These are phyloP conservation scores for Sclerotinia spermophila DNA, from an alignment of 2,329 filamentous ascomycete genomes.

Conservation along the genomic window DNA sequence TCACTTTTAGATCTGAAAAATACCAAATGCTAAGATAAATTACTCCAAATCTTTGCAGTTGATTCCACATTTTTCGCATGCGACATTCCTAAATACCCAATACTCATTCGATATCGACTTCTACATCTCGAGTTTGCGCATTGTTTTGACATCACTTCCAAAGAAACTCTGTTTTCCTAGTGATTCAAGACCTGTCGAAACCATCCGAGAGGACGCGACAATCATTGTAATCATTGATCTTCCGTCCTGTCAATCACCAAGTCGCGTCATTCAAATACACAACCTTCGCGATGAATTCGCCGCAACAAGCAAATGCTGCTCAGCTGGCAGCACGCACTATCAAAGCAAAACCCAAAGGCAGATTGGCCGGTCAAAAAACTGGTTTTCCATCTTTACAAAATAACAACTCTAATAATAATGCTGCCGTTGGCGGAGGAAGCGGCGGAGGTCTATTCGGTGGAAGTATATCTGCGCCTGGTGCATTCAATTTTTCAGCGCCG, in stretches of 20 bases:
- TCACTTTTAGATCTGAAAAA: not conserved
- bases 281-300: conserved; percentile 26
- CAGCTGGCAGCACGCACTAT: conserved; percentile 36
- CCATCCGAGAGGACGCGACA: conserved; percentile 9
- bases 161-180: not conserved
- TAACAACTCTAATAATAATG: conserved; percentile 1
- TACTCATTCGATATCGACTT: not conserved
- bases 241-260: conserved; percentile 3
- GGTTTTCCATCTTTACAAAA: conserved; percentile 12
- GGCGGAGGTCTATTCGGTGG: conserved; percentile 34
- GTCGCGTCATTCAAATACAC: not conserved
- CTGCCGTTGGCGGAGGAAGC: conserved; percentile 15
- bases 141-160: not conserved
- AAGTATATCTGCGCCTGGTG: conserved; percentile 27
- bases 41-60: conserved; percentile 5
- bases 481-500: conserved; percentile 33
- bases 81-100: conserved; percentile 2
- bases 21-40: not conserved
- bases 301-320: conserved; percentile 35
- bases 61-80: not conserved
- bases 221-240: conserved; percentile 3
- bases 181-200: not conserved
- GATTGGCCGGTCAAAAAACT: conserved; percentile 8
- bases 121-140: not conserved
- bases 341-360: conserved; percentile 27